Conservation (phyloP, 148 eudicot genomes). For the Nepenthes gracilis region DNA sequence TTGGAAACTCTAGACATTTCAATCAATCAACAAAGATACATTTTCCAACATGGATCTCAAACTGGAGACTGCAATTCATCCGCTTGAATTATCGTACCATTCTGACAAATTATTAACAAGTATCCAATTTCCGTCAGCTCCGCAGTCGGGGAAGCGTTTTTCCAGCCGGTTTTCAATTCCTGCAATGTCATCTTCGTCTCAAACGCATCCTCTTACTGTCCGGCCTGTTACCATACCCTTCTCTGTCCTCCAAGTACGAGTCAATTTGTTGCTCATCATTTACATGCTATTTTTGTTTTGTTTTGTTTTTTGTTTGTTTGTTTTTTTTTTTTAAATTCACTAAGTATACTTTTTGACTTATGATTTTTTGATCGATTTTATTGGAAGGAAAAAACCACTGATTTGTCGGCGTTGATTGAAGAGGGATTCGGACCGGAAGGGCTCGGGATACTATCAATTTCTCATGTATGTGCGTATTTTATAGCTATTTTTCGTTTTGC, state of each 20-base stretch:
- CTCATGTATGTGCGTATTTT: constrained; percentile 33
- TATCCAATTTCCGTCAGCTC: background rate
- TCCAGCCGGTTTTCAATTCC: constrained; percentile 6
- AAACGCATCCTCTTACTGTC: constrained; percentile 16
- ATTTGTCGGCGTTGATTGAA: constrained; percentile 64
- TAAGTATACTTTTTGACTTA: background rate
- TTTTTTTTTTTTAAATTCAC: background rate
- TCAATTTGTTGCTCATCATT: background rate
- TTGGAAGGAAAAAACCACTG: constrained; percentile 39
- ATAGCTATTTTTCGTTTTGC: background rate
- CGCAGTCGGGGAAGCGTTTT: background rate
- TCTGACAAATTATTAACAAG: background rate
- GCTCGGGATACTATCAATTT: constrained; percentile 72
- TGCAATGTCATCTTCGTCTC: constrained; percentile 19
- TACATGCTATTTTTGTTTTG: background rate
- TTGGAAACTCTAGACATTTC: no score
- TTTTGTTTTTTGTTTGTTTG: background rate
- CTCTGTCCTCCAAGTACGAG: constrained; percentile 33
- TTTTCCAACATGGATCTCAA: no score
- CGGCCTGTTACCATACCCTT: constrained; percentile 40
- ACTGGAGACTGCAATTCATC: no score
- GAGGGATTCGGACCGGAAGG: constrained; percentile 84
- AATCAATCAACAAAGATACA: no score
- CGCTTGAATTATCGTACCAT: no score
- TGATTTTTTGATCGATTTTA: constrained; percentile 2